phyloP scores from a whole-genome alignment of 2,329 filamentous ascomycete species.

The Neurospora sp. region DNA sequence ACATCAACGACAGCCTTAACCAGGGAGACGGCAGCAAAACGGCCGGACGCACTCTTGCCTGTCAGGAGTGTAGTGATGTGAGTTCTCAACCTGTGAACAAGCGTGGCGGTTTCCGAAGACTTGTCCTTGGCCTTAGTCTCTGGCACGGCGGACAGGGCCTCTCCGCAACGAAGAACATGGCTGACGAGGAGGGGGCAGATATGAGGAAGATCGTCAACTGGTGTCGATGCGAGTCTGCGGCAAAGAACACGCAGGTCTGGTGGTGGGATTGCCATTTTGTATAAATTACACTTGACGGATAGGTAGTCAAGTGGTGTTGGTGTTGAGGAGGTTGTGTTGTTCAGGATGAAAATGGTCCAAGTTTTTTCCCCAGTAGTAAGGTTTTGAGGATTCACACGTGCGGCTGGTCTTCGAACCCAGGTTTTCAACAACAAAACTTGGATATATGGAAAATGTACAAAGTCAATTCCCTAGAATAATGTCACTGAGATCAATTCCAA shows the following conservation, averaged over 20 bases:
- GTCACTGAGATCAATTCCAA: not conserved
- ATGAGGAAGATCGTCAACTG: slow-evolving; percentile 62
- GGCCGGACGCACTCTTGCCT: slow-evolving; percentile 62
- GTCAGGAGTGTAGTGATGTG: slow-evolving; percentile 68
- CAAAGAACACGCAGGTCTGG: slow-evolving; percentile 56
- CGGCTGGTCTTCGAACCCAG: not conserved
- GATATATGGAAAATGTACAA: not conserved
- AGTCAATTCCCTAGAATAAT: not conserved
- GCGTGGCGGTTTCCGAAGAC: slow-evolving; percentile 52
- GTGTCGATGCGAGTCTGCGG: slow-evolving; percentile 60
- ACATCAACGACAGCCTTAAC: slow-evolving; percentile 75
- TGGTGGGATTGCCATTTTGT: slow-evolving; percentile 21
- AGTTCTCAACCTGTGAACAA: slow-evolving; percentile 74
- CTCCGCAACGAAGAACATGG: slow-evolving; percentile 46
- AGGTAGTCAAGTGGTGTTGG: not conserved
- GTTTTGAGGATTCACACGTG: not conserved
- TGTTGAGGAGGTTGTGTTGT: not conserved
- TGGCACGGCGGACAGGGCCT: slow-evolving; percentile 52
- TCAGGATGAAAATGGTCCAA: not conserved
- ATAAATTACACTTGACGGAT: not conserved
- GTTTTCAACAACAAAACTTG: not conserved
- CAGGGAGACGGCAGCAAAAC: slow-evolving; percentile 68
- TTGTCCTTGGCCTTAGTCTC: slow-evolving; percentile 51
- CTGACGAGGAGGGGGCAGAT: slow-evolving; percentile 59
- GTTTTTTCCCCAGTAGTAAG: not conserved